Base-by-base conservation (phyloP, 2,329 filamentous ascomycete genomes). In the Ceratocystis harringtonii region DNA sequence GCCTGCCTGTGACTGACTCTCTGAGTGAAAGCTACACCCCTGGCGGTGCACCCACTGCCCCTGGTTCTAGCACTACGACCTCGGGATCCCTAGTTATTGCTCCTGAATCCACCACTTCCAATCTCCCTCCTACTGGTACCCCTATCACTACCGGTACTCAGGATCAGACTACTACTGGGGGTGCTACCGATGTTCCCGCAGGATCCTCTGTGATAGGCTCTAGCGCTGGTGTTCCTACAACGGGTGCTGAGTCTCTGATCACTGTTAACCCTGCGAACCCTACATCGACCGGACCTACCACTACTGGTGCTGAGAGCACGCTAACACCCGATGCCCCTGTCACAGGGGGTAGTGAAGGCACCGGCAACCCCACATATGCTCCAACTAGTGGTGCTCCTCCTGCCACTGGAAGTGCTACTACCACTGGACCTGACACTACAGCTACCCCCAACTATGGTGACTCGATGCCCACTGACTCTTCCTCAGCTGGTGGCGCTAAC, bases 91-190 rank as follows among this genome's bases (percentile, higher is more conserved):
- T 41, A 3, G 48, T 66, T 28, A 65, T 67, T 61, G 45, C 62
- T 12, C 65, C 65, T 28, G 65, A 67, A 55, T 61, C 68, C 19
- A 68, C 69, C 8, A 68, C 71, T n/a, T 68, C 69, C 28, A 68
- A 68, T n/a, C 68, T 66, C 8, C 67, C 65, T 36, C 65, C 69
- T 22, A 70, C 70, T 43, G 65, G 60, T 28, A 62, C 58, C 8
- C 63, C 69, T 10, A 43, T 62, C 61, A 19, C 43, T 17, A 55
- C 36, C 1, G 36, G 36, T 41, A 41, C 36, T 5, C 3, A 41
- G 36, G 36, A 5, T 5, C 36, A 41, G 36, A 41, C 36, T 12
- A 41, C 36, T 41, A 41, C 36, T 41, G 36, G 10, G 1, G 10
- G 36, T 12, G 10, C 10, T 3, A 41, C 65, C 12, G 52, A 57